phyloP scores from a whole-genome alignment of 2,329 filamentous ascomycete species.

The Neonectria neomacrospora region DNA sequence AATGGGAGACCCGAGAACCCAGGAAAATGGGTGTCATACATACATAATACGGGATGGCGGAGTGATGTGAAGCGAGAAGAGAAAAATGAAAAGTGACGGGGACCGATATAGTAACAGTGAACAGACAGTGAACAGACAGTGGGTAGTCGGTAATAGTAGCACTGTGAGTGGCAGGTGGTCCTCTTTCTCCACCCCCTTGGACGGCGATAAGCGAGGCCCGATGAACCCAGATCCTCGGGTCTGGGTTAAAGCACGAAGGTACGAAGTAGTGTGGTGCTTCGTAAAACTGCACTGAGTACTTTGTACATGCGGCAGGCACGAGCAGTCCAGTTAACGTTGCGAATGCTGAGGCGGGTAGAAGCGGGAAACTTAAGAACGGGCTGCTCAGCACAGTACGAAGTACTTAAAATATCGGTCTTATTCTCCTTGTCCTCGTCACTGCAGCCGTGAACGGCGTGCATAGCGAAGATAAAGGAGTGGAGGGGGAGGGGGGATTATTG shows the following conservation, averaged over 20 bases:
- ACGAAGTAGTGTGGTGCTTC: background rate
- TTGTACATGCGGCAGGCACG: too few species aligned
- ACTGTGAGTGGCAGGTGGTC: constrained; percentile 10
- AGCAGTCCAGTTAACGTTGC: background rate
- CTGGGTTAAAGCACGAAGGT: constrained; percentile 14
- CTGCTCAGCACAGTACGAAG: background rate
- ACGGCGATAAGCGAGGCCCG: constrained; percentile 48
- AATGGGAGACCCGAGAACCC: background rate
- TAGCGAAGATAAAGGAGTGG: background rate
- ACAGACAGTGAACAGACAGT: background rate
- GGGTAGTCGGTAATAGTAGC: constrained; percentile 1
- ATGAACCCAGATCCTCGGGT: constrained; percentile 49
- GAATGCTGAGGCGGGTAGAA: background rate
- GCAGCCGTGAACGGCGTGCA: background rate
- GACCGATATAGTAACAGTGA: background rate
- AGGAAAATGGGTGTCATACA: background rate
- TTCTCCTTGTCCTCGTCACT: background rate
- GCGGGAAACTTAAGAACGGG: background rate
- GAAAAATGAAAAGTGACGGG: background rate
- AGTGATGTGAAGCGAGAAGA: background rate
- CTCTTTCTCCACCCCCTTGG: constrained; percentile 34
- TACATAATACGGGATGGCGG: background rate
- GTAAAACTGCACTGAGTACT: too few species aligned
- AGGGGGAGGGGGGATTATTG: too few species aligned
- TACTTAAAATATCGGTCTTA: background rate